Conservation (phyloP, 108 stramenopile species). For the Bacterosira constricta region DNA sequence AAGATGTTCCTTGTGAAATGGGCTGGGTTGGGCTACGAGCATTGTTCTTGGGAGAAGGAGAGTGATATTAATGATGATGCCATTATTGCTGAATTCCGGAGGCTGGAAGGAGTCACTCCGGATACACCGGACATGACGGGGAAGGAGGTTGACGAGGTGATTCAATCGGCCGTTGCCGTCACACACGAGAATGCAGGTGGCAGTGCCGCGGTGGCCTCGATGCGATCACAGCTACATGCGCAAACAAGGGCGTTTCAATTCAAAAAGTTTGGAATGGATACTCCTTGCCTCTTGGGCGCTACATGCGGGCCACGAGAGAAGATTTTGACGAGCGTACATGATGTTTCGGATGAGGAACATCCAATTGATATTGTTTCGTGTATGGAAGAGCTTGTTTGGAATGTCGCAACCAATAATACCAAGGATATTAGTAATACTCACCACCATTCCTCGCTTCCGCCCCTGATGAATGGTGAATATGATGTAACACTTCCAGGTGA, state of each 20-base stretch:
- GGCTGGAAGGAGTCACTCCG: constrained; percentile 68
- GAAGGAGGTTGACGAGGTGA: constrained; percentile 52
- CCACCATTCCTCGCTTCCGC: constrained; percentile 54
- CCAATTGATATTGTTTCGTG: constrained; percentile 20
- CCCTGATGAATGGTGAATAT: constrained; percentile 77
- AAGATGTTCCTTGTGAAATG: constrained; percentile 96
- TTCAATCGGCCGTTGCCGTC: constrained; percentile 58
- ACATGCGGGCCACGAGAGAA: constrained; percentile 65
- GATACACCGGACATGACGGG: constrained; percentile 73
- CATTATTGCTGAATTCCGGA: constrained; percentile 74
- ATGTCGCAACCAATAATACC: constrained; percentile 24
- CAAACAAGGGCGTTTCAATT: constrained; percentile 84
- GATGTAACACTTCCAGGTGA: constrained; percentile 72
- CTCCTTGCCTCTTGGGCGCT: constrained; percentile 56
- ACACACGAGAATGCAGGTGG: constrained; percentile 70
- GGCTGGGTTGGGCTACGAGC: constrained; percentile 92
- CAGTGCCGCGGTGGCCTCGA: constrained; percentile 40
- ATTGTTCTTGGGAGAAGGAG: constrained; percentile 95
- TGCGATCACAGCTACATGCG: constrained; percentile 70
- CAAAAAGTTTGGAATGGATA: constrained; percentile 70
- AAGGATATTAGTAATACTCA: constrained; percentile 2
- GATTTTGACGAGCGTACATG: not conserved
- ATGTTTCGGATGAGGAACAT: not conserved
- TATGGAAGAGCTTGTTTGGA: constrained; percentile 27
- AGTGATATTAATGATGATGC: constrained; percentile 85